Base-by-base conservation (phyloP, 345 rosid genomes). In the Rubroshorea leprosula region DNA sequence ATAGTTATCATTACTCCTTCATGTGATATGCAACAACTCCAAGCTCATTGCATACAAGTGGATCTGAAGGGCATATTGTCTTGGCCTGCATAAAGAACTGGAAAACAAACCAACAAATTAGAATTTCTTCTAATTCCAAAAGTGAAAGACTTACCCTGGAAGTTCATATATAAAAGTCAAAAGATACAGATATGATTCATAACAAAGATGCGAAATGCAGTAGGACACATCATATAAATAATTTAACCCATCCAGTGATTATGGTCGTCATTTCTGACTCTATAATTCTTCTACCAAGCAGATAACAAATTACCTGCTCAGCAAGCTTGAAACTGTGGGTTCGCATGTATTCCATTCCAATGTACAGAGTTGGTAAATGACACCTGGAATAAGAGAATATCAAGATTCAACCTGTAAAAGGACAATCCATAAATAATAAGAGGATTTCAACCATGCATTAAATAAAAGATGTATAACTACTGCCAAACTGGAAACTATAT, bases 301-400 rank as follows among this genome's bases (percentile, higher is more conserved):
- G 47, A 44, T 14, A 44, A 44, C 47, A 13, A 68, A 66, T 68
- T 63, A 93, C 99, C 96, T 93, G 97, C 73, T 85, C 94, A n/a
- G 99, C 96, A 72, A 83, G 97, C 80, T 89, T 93, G 71, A 79
- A 87, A 80, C 96, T 93, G 73, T 85, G 97, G 39, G 87, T 93
- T 76, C 96, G 81, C 94, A 83, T 87, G 81, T 93, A 93, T 76
- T 93, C 99, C 99, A 89, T 93, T 74, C 96, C 96, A 61, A 89
- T 89, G 80, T 83, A 93, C 70, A 89, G 53, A 69, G 96, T 87
- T 74, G 99, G 95, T 57, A 89, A 83, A 74, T 93, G 97, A 75
- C 97, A 93, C 90, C 97, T 89, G 86, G 80, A 82, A 86, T 74
- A 79, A 78, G 76, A 87, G 81, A 83, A 87, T 47, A 75, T 79